phyloP scores from a whole-genome alignment of 139 green algal species.

The Micromonas commoda region DNA sequence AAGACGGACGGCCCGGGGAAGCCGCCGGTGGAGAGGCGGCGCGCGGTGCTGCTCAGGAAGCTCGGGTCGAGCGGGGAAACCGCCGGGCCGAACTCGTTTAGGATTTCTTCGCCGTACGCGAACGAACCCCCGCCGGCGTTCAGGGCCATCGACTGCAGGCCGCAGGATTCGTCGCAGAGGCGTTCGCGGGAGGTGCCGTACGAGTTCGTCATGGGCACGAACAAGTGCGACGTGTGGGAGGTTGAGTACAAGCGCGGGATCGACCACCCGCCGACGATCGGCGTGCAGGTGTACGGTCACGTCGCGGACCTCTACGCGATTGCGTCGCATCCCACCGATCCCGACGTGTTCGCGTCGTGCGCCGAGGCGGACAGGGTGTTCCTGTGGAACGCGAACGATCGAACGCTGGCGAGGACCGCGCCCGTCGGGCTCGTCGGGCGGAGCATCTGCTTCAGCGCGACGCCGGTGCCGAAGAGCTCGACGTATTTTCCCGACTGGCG shows the following conservation, averaged over 20 bases:
- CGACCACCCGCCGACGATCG: not conserved
- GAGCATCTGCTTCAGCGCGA: slow-evolving; percentile 41
- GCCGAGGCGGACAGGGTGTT: slow-evolving; percentile 22
- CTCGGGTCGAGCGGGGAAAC: too few relatives aligned
- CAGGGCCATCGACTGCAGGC: slow-evolving; percentile 16
- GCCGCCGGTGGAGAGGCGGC: not conserved
- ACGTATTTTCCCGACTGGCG: not conserved
- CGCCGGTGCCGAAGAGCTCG: not conserved
- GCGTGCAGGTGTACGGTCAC: slow-evolving; percentile 28
- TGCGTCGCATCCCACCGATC: slow-evolving; percentile 40
- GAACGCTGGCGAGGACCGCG: not conserved
- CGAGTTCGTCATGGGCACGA: slow-evolving; percentile 33
- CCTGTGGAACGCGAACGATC: slow-evolving; percentile 44
- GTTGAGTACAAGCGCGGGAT: slow-evolving; percentile 12
- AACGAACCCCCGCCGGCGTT: slow-evolving; percentile 1
- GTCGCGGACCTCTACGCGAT: slow-evolving; percentile 25
- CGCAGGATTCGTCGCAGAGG: not conserved
- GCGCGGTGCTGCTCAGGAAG: too few relatives aligned
- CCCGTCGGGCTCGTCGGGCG: not conserved
- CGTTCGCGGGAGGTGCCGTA: not conserved
- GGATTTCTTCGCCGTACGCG: not conserved
- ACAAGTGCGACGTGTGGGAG: slow-evolving; percentile 56
- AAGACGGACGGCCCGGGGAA: not conserved
- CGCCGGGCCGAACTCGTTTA: not conserved
- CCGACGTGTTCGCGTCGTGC: slow-evolving; percentile 42